Evolutionary conservation across 2,329 filamentous ascomycete species (phyloP), one percentile per base, ranked within the genome.

Genomic region (Ophiostoma quercus): DNA sequence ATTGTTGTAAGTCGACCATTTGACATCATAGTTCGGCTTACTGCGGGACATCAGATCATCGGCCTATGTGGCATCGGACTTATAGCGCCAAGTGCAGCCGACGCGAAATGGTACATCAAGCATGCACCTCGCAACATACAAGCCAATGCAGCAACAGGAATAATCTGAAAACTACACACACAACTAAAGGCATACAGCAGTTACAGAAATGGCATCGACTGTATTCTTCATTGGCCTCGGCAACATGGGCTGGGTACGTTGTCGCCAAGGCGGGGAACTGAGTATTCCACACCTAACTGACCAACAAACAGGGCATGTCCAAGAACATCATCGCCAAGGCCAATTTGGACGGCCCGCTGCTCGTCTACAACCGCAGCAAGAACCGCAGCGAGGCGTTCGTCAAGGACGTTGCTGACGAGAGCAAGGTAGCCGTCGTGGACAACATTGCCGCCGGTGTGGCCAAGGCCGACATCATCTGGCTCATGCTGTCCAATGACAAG

Each of bases 291-390:
- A 22, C 6, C 7, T 8, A 25, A 29, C n/a, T 25, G 16, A 11
- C 39, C 41, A 11, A 63, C 39, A 11, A n/a, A 16, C 63, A 92
- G 90, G 92, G 90, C 73, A 96, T 96, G 91, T 87, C 84, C 80
- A 90, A 89, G 79, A 97, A 96, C 77, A 82, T 97, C 51, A 88
- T 90, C 11, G 84, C 90, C 76, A 97, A 96, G 77, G 92, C 87
- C 39, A 82, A 85, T 41, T 86, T 94, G 37, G 83, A 88, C 34
- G 84, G 87, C 37, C 91, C 93, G 0, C 81, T 97, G 16, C 84
- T 94, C 70, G 79, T 97, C 72, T 94, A 88, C 82, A 97, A 97
- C 81, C 90, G 92, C 70, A 94, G 91, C 12, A 81, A 80, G 69
- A 82, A 88, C 74, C 87, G 86, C n/a, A 25, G 14, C 12, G 51